A percentile compares a stretch with the other conserved stretches of the same genome.
Conservation (phyloP, 495 filamentous ascomycete genomes). For the Trichoderma orchidacearum region DNA sequence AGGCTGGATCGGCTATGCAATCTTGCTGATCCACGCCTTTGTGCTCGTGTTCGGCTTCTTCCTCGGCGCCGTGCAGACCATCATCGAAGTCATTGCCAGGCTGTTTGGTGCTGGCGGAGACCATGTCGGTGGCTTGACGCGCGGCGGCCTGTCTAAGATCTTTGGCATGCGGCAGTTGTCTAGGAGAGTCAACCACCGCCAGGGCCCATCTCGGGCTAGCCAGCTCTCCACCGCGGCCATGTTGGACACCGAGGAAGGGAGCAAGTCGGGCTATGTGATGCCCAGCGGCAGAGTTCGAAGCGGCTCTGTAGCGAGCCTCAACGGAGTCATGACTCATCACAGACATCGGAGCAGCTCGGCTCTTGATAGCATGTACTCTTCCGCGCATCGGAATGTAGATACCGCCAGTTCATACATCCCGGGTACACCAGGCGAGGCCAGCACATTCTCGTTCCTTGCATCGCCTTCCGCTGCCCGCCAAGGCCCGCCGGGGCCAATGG, state of each 20-base stretch:
- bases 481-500: slow-evolving; percentile 26
- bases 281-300: slow-evolving; percentile 59
- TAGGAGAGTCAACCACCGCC: slow-evolving; percentile 47
- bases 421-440: slow-evolving; percentile 52
- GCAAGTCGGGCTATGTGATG: slow-evolving; percentile 49
- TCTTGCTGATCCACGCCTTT: slow-evolving; percentile 72
- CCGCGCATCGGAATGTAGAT: slow-evolving; percentile 15
- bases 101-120: slow-evolving; percentile 68
- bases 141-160: slow-evolving; percentile 81
- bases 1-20: slow-evolving; percentile 91
- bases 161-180: slow-evolving; percentile 90
- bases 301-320: slow-evolving; percentile 68
- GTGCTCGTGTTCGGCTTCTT: slow-evolving; percentile 91
- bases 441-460: slow-evolving; percentile 54
- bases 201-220: slow-evolving; percentile 52
- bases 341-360: slow-evolving; percentile 28
- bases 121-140: slow-evolving; percentile 52
- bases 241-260: slow-evolving; percentile 47
- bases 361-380: slow-evolving; percentile 26
- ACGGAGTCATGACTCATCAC: slow-evolving; percentile 41
- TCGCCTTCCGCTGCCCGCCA: slow-evolving; percentile 32
- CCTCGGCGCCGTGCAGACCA: slow-evolving; percentile 77
- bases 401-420: slow-evolving; percentile 47
- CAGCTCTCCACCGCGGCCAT: slow-evolving; percentile 73
- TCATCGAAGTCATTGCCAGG: slow-evolving; percentile 74